Evolutionary conservation across 2,329 filamentous ascomycete species (phyloP), one percentile per base, ranked within the genome.

Genomic region (Xylaria sp.): DNA sequence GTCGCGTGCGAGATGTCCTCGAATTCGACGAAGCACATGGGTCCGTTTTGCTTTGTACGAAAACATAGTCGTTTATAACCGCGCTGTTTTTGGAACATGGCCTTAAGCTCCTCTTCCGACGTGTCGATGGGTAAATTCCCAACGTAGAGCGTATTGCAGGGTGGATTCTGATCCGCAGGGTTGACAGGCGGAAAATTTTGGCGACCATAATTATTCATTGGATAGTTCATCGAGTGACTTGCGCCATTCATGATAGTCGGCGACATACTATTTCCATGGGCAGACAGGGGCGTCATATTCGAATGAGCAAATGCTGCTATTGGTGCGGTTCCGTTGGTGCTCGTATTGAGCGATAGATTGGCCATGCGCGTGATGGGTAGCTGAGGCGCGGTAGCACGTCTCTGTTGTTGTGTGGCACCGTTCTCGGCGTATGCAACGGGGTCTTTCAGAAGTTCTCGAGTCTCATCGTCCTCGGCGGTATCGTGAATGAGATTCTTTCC

Each of bases 21-120:
- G 74, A 98, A 99, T 80, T 99, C 96, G 43, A 99, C 96, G 79
- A 98, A 98, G 78, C 96, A 98, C 94, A 98, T 98, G 1, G 95
- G 95, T 0, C 95, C 95, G 74, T 97, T 97, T 72, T 93, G 89
- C 83, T 98, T 98, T 62, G 94, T 97, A 39, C 95, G 89, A 84
- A 97, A 97, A 77, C 94, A 97, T 8, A 99, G 89, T 32, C 96
- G 88, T 82, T 97, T 98, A 83, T 97, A 99, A 3, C 96, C 96
- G 56, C 94, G 90, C 79, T 97, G 93, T 80, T 94, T 95, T 30
- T 91, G 94, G 77, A 99, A 99, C 76, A 97, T 87, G 25, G 91
- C 89, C 81, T 98, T 98, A 64, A 99, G 87, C 79, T 98, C 96
- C 77, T 98, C 95, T 76, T 99, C 96, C 0, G 93, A 95, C 0